Base-by-base conservation (phyloP, 495 filamentous ascomycete genomes). In the Pyrenula massariospora region DNA sequence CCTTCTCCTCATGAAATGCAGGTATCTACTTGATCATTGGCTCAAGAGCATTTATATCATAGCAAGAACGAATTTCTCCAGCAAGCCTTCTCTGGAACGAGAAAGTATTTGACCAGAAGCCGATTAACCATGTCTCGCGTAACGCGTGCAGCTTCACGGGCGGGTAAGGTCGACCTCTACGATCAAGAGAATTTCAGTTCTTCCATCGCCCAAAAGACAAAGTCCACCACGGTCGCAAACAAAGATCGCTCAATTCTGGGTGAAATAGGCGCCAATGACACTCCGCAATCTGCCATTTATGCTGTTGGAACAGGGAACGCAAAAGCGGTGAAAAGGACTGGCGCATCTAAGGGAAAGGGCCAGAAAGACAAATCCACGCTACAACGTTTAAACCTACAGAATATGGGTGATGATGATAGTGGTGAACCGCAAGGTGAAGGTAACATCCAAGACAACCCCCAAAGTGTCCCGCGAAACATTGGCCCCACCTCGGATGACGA, bases 71-170 rank as follows among this genome's bases (percentile, higher is more conserved):
- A n/a, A n/a, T n/a, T n/a, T n/a, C n/a, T n/a, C n/a, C n/a, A n/a
- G n/a, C n/a, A n/a, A n/a, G n/a, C n/a, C n/a, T n/a, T n/a, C n/a
- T n/a, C n/a, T n/a, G n/a, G n/a, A n/a, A n/a, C n/a, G n/a, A n/a
- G n/a, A n/a, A n/a, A n/a, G n/a, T n/a, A n/a, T n/a, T n/a, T n/a
- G n/a, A n/a, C n/a, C n/a, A n/a, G n/a, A n/a, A n/a, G n/a, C n/a
- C n/a, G n/a, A n/a, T n/a, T n/a, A 52, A 52, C 19, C 5, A 52
- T 52, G 50, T 24, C 50, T 52, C 50, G 50, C 50, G 50, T 52
- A 10, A 52, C 50, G 19, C 50, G 50, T 10, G 50, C 50, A 5
- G 19, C n/a, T 8, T 24, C 22, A 20, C 50, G 50, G 8, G 50
- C 50, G 8, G 19, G 22, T 10, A 24, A 52, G 19, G 8, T 24